phyloP scores from a whole-genome alignment of 306 rosid species.

The Inga laurina region DNA sequence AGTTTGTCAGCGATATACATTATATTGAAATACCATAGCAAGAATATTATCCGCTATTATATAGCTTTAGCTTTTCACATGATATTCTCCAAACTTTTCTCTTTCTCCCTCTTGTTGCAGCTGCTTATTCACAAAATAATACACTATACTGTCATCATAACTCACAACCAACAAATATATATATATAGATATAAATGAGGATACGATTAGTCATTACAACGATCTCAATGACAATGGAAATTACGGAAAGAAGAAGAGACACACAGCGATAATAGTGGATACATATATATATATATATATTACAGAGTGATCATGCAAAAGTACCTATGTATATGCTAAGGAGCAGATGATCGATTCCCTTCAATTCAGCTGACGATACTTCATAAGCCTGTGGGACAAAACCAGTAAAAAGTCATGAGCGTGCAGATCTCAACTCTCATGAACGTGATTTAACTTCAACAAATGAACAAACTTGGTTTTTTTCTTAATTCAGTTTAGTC shows the following conservation, averaged over 20 bases:
- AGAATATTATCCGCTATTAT: not conserved
- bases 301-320: conserved; percentile 11
- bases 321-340: conserved; percentile 7
- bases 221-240: conserved; percentile 14
- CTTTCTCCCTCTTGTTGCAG: not conserved
- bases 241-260: conserved; percentile 1
- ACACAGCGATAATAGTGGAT: not conserved
- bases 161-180: not conserved
- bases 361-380: conserved; percentile 50
- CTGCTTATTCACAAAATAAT: not conserved
- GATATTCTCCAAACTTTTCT: not conserved
- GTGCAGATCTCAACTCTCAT: not conserved
- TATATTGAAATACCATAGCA: not conserved
- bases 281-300: not conserved
- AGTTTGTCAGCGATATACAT: not conserved
- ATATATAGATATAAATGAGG: not conserved
- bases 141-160: not conserved
- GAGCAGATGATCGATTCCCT: conserved; percentile 5
- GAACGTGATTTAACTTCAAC: not conserved
- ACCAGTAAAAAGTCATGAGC: not conserved
- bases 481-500: not conserved
- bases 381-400: conserved; percentile 48
- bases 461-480: not conserved
- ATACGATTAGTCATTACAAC: conserved; percentile 29
- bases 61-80: not conserved